These are phyloP conservation scores for Pachyrhizus erosus DNA, from an alignment of 306 rosid species.

Conservation along the genomic window DNA sequence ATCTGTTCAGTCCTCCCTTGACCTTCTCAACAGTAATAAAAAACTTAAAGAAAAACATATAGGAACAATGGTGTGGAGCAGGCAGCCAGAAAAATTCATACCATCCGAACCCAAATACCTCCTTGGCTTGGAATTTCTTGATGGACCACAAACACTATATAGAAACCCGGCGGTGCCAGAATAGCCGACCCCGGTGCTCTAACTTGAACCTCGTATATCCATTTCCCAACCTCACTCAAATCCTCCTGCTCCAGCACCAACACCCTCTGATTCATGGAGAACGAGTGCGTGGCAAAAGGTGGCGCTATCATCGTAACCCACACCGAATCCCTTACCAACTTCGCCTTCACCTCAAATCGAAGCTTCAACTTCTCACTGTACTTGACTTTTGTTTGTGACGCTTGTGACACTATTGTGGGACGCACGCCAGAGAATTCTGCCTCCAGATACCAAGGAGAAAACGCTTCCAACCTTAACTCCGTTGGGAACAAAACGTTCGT, in stretches of 20 bases:
- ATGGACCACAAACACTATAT: slow-evolving; percentile 71
- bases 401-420: slow-evolving; percentile 49
- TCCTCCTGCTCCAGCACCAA: slow-evolving; percentile 51
- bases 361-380: slow-evolving; percentile 46
- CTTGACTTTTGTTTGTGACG: slow-evolving; percentile 46
- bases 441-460: slow-evolving; percentile 59
- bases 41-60: not conserved
- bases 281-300: slow-evolving; percentile 84
- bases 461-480: slow-evolving; percentile 63
- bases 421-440: slow-evolving; percentile 29
- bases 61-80: too few species aligned
- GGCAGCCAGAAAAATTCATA: slow-evolving; percentile 7
- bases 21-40: not conserved
- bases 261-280: slow-evolving; percentile 86
- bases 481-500: slow-evolving; percentile 59
- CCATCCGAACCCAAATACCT: slow-evolving; percentile 76
- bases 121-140: slow-evolving; percentile 74
- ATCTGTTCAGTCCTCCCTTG: not conserved
- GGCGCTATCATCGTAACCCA: slow-evolving; percentile 68
- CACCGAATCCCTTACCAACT: slow-evolving; percentile 34
- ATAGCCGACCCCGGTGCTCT: slow-evolving; percentile 55
- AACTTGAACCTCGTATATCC: slow-evolving; percentile 48
- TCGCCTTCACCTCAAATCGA: slow-evolving; percentile 37
- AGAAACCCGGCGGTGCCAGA: slow-evolving; percentile 78
- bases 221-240: slow-evolving; percentile 31